Evolutionary conservation across 2,329 filamentous ascomycete genomes (phyloP), one percentile per base, ranked within the genome.

Genomic region (Fusarium graminum): DNA sequence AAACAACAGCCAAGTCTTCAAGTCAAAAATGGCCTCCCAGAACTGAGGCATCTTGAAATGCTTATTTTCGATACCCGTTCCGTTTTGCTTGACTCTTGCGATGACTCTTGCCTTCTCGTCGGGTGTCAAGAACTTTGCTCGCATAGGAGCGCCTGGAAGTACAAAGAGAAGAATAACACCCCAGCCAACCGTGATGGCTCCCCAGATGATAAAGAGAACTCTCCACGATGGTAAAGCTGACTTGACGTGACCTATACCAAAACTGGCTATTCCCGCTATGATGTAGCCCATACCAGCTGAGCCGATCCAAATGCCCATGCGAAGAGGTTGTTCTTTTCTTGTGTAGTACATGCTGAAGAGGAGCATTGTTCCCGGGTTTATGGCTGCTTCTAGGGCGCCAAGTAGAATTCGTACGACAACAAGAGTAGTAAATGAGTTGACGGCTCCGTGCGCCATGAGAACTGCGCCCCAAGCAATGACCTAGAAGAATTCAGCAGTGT

Each of bases 1-100:
- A 57, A 87, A 86, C 7, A 88, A 69, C 16, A 88, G 78, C 85
- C 86, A 89, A 0, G 85, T 86, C 74, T 89, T 88, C 0, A 85
- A 80, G 65, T 89, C 86, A 5, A 73, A 45, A 2, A 82, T 68
- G 0, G 82, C 81, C 65, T 85, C 83, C 13, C 75, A 74, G 26
- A 85, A 80, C 61, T 85, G 83, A 12, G 75, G 72, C 65, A 75
- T 75, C 59, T 84, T 83, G 25, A 85, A 69, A 65, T 80, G 72
- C 65, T 85, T 84, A 55, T 86, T 85, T 70, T 85, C 84, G 7
- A 72, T 69, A 10, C 83, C 83, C 0, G 83, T 85, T 53, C 86
- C 84, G 51, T 86, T 84, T 2, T 78, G 79, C 6, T 81, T 76
- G 2, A 86, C 66, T 7, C 84, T 76, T 53, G 83, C 80, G 11